Base-by-base conservation (phyloP, 2,329 filamentous ascomycete species). In the Colletotrichum siamense region DNA sequence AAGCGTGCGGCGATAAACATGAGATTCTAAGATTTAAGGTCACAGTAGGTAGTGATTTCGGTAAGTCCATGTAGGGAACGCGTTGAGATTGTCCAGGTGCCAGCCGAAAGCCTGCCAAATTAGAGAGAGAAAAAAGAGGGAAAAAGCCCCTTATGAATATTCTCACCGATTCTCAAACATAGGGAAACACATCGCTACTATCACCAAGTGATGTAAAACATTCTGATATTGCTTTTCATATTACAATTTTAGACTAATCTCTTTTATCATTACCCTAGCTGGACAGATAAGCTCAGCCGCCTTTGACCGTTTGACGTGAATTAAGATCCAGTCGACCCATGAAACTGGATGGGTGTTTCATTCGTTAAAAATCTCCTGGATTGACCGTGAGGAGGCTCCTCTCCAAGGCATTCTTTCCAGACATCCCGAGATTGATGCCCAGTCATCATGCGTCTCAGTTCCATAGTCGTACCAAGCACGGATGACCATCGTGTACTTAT, bases 121-220 rank as follows among this genome's bases (percentile, higher is more conserved):
- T 39, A 18, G 36, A 13, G 13, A 15, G 32, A 13, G 6, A 15
- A 7, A 36, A 36, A 36, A 16, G 24, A 26, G 24, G 24, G 3
- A 9, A 5, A 39, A 18, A 18, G 5, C 18, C 1, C 34, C 36
- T 49, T 13, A 2, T 12, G 44, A 49, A 10, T 22, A 49, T 49
- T 22, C n/a, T 49, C 10, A n/a, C n/a, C 0, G n/a, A 22, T 22
- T 4, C 10, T 22, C n/a, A 49, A 49, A 0, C 9, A n/a, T 6
- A 13, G 3, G 8, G 16, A n/a, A n/a, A 49, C 10, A 49, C 44
- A 13, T 49, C 44, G 44, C 10, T 13, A 12, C 44, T 49, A 13
- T 6, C 18, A 49, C 0, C n/a, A 22, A 22, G n/a, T 49, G 44
- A 13, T 49, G 44, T 22, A 7, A 22, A 49, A 52, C 0, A 22